These are phyloP conservation scores for Syzygium grande DNA, from an alignment of 345 rosid species.

Conservation along the genomic window DNA sequence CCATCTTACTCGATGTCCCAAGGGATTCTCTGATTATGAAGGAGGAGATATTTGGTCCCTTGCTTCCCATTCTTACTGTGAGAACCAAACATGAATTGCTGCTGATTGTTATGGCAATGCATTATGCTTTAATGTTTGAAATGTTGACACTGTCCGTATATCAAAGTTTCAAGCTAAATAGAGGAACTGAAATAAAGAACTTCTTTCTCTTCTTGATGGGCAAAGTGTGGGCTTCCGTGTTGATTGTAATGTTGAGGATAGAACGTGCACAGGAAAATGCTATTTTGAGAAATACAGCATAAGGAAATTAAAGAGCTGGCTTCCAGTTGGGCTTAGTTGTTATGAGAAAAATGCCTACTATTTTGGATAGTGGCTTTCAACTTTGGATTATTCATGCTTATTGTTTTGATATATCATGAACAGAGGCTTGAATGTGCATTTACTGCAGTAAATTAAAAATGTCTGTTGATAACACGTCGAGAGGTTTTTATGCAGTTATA, in stretches of 20 bases:
- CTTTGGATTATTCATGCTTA: background rate
- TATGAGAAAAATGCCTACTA: background rate
- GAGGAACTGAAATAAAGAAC: background rate
- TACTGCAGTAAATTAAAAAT: background rate
- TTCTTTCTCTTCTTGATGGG: background rate
- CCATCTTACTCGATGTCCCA: conserved; percentile 85
- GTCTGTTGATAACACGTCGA: background rate
- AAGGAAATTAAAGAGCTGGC: background rate
- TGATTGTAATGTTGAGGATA: background rate
- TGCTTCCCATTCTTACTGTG: conserved; percentile 83
- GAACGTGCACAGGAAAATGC: background rate
- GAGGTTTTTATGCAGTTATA: background rate
- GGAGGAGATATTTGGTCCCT: conserved; percentile 94
- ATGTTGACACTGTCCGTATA: background rate
- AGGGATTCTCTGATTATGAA: conserved; percentile 67
- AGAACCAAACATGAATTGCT: background rate
- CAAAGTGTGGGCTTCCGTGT: background rate
- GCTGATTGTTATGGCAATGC: background rate
- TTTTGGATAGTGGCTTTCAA: background rate
- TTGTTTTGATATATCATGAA: background rate
- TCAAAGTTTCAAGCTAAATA: background rate
- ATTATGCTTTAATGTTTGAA: background rate
- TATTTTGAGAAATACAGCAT: background rate
- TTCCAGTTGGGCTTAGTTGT: background rate
- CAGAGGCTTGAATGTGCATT: background rate